These are phyloP conservation scores for Calonectria crousiana DNA, from an alignment of 2,329 filamentous ascomycete species.

Conservation along the genomic window DNA sequence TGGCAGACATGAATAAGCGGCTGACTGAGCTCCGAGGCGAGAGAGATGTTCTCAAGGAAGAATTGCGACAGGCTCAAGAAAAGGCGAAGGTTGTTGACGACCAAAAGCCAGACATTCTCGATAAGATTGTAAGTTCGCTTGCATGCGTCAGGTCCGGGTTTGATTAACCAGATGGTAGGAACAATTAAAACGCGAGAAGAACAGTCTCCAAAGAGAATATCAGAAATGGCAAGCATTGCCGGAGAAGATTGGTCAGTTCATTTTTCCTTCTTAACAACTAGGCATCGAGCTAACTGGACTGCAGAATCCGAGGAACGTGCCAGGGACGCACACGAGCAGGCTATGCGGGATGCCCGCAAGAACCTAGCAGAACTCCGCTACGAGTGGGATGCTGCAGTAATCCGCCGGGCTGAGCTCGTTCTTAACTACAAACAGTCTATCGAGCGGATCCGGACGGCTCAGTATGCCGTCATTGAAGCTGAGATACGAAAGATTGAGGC, in stretches of 20 bases:
- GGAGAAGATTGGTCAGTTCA: constrained; percentile 73
- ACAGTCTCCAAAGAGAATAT: constrained; percentile 73
- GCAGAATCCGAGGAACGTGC: constrained; percentile 52
- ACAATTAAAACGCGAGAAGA: constrained; percentile 72
- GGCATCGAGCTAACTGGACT: constrained; percentile 31
- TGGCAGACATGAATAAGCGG: constrained; percentile 68
- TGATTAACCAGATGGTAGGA: constrained; percentile 52
- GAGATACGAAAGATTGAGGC: constrained; percentile 83
- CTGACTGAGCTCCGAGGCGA: constrained; percentile 58
- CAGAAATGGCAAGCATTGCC: constrained; percentile 76
- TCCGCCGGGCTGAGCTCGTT: constrained; percentile 68
- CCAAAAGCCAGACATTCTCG: constrained; percentile 55
- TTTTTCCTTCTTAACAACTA: not conserved
- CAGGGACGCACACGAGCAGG: constrained; percentile 47
- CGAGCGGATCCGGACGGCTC: constrained; percentile 69
- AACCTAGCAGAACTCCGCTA: constrained; percentile 63
- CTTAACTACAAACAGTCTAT: constrained; percentile 70
- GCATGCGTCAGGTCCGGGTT: not conserved
- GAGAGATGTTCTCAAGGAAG: constrained; percentile 47
- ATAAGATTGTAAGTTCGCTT: constrained; percentile 50
- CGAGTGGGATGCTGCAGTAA: constrained; percentile 65
- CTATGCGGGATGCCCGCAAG: constrained; percentile 48
- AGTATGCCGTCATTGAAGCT: constrained; percentile 75
- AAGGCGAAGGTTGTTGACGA: constrained; percentile 58
- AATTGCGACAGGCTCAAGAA: constrained; percentile 50